These are phyloP conservation scores for Euphorbia celastroides DNA, from an alignment of 441 rosid genomes.

Conservation along the genomic window DNA sequence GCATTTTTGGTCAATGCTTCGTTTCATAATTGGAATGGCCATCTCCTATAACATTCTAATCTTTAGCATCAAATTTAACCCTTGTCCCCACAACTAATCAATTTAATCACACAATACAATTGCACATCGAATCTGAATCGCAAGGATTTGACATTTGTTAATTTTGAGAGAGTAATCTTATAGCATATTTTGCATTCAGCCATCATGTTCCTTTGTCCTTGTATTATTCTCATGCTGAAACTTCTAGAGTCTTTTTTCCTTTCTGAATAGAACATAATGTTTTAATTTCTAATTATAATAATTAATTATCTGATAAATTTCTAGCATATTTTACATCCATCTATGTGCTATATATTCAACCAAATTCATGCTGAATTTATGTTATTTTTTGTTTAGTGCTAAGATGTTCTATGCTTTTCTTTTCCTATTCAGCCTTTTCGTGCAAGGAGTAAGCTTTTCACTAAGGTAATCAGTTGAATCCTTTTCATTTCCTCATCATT, in stretches of 20 bases:
- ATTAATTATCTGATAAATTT: background rate
- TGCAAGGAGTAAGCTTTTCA: conserved; percentile 69
- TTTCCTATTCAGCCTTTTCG: conserved; percentile 60
- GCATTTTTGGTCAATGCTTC: background rate
- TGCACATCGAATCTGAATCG: conserved; percentile 1
- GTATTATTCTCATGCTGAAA: background rate
- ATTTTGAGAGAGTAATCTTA: background rate
- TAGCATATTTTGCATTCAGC: background rate
- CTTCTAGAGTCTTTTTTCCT: background rate
- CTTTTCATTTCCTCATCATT: background rate
- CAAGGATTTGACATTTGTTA: background rate
- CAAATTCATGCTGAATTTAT: conserved; percentile 13
- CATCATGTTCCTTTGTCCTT: background rate
- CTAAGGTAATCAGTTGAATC: conserved; percentile 46
- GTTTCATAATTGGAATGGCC: conserved; percentile 7
- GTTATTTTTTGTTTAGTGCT: conserved; percentile 3
- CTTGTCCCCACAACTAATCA: background rate
- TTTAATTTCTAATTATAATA: background rate
- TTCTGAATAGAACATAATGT: background rate
- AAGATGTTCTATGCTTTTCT: background rate
- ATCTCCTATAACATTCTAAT: background rate
- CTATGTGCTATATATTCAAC: conserved; percentile 1
- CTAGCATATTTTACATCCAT: background rate
- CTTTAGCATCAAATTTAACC: background rate
- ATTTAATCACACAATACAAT: background rate